These are phyloP conservation scores for Corylus heterophylla DNA, from an alignment of 306 rosid species.

Conservation along the genomic window DNA sequence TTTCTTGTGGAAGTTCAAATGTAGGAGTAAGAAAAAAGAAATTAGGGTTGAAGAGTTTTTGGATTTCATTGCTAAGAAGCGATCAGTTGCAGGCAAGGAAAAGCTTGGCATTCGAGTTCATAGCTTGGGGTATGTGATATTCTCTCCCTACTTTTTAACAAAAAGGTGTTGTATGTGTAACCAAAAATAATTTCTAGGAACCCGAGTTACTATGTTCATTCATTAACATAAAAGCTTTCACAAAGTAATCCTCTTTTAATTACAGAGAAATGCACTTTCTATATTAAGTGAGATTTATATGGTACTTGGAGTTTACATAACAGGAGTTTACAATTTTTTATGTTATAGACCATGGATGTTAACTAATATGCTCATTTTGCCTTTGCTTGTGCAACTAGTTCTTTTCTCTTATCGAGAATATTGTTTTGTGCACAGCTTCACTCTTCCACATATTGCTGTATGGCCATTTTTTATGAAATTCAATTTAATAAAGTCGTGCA, in stretches of 20 bases:
- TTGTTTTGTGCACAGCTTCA: background rate
- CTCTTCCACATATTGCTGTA: background rate
- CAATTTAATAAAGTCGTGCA: background rate
- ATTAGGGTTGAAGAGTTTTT: constrained; percentile 57
- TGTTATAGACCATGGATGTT: background rate
- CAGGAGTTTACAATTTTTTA: background rate
- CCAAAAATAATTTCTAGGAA: background rate
- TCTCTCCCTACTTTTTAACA: constrained; percentile 15
- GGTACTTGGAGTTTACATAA: background rate
- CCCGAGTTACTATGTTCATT: background rate
- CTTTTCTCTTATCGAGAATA: background rate
- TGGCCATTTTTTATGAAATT: background rate
- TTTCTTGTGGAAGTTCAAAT: constrained; percentile 43
- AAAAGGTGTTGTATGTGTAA: background rate
- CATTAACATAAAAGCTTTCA: too few relatives aligned
- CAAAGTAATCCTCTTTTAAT: background rate
- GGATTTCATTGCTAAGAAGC: constrained; percentile 66
- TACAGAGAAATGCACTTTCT: background rate
- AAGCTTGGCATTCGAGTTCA: constrained; percentile 75
- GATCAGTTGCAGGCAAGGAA: constrained; percentile 53
- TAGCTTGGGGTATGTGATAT: constrained; percentile 66
- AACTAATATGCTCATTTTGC: background rate
- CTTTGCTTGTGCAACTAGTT: background rate
- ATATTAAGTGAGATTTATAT: background rate
- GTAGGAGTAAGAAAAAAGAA: constrained; percentile 23